Evolutionary conservation across 1,139 yeast genomes (phyloP), one percentile per base, ranked within the genome.

Genomic region (Keqinozyma sinolaborantium): DNA sequence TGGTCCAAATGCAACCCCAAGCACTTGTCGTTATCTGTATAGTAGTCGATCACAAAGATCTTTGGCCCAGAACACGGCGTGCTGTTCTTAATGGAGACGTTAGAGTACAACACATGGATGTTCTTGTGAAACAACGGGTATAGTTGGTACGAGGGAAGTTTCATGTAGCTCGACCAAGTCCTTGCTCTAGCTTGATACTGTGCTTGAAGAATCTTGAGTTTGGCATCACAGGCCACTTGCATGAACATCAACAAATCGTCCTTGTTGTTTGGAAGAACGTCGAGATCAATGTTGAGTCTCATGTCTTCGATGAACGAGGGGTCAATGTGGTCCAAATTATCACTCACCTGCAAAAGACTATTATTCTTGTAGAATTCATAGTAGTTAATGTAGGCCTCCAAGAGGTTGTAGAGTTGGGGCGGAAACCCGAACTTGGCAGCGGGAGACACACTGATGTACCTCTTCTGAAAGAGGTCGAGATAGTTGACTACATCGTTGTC

Each of bases 51-150:
- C 2, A 81, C 78, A 18, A 86, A 77, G 20, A 81, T 68, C 33
- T 78, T 87, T 0, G 99, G 98, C 0, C 97, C 97, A 30, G 80
- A 68, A 50, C 98, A 94, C 0, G 97, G 97, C 0, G 95, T 87
- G 0, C 95, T 85, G 28, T 87, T 84, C 42, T 80, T 84, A 10
- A 80, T 77, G 4, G 95, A 85, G 1, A 90, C 92, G 53, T 86
- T 77, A 0, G 95, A 83, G 50, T 83, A 87, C 24, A 92, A 63
- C 11, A 88, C 75, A 11, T 85, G 77, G 20, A 92, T 77, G 43
- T 75, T 82, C 47, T 87, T 95, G 49, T 90, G 96, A 33, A 64
- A 66, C 2, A 64, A 54, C 0, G 76, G 76, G 34, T 66, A 65
- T n/a, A 70, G 47, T 39, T 68, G 73, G 38, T 66, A 68, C 2